These are phyloP conservation scores for Rugiboletus extremiorientalis DNA, from an alignment of 1,284 basidiomycete species.

Conservation along the genomic window DNA sequence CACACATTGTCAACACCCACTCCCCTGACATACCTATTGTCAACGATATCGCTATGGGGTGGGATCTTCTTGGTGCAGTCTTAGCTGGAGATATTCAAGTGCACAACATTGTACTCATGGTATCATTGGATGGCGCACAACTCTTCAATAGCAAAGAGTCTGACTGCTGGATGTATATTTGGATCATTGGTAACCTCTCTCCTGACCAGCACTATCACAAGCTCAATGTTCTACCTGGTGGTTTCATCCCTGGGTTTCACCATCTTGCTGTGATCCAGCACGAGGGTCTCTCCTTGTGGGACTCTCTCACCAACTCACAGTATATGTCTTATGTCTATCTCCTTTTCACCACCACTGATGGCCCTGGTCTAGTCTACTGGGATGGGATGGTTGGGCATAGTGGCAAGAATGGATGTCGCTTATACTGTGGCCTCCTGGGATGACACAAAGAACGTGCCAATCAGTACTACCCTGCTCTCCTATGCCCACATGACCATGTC, in stretches of 20 bases:
- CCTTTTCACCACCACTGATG: too few relatives aligned
- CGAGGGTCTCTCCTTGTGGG: too few relatives aligned
- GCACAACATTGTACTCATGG: constrained; percentile 5
- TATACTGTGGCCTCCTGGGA: constrained; percentile 3
- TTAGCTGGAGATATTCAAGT: not conserved
- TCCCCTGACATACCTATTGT: too few relatives aligned
- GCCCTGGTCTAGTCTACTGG: too few relatives aligned
- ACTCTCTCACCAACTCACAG: too few relatives aligned
- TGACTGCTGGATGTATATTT: constrained; percentile 12
- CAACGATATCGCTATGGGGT: constrained; percentile 7
- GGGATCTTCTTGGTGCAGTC: not conserved
- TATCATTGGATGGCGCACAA: not conserved
- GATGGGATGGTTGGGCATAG: constrained; percentile 5
- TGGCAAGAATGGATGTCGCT: constrained; percentile 1
- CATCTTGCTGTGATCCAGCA: too few relatives aligned
- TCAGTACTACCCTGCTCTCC: constrained; percentile 3
- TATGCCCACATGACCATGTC: too few relatives aligned
- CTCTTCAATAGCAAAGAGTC: constrained; percentile 1
- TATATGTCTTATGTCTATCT: too few relatives aligned
- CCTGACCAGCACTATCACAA: not conserved
- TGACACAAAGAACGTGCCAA: not conserved
- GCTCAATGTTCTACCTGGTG: not conserved
- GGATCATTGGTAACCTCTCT: not conserved
- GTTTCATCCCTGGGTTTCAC: constrained; percentile 11
- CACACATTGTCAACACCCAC: too few relatives aligned